Conservation (phyloP, 2,329 filamentous ascomycete species). For the Penicillium occitanis region DNA sequence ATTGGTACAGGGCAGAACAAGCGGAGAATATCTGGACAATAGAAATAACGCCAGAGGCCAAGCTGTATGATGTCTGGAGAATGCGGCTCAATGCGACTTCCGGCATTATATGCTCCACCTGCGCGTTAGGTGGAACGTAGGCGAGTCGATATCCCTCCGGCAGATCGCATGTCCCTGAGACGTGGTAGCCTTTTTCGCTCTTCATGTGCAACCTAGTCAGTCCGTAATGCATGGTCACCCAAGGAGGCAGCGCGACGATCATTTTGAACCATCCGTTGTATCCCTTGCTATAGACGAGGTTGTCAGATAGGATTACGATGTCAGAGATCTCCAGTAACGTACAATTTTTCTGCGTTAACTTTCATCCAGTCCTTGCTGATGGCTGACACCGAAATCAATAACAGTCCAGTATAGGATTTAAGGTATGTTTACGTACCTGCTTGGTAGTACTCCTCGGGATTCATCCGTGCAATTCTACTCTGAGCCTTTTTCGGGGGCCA, state of each 20-base stretch:
- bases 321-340: neutral
- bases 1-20: constrained; percentile 30
- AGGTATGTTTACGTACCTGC: neutral
- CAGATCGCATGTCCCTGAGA: constrained; percentile 22
- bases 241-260: neutral
- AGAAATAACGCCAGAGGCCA: constrained; percentile 29
- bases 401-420: neutral
- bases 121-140: constrained; percentile 21
- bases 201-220: neutral
- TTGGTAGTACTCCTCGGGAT: neutral
- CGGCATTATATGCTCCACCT: constrained; percentile 5
- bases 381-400: neutral
- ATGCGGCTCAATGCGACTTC: neutral
- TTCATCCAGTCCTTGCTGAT: neutral
- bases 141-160: constrained; percentile 22
- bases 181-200: constrained; percentile 8
- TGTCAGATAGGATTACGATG: neutral
- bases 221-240: constrained; percentile 4
- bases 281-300: neutral
- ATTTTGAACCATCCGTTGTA: neutral
- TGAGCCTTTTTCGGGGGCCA: neutral
- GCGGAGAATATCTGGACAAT: constrained; percentile 33
- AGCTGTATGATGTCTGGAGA: constrained; percentile 26
- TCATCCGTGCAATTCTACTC: neutral
- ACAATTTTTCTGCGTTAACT: neutral